Evolutionary conservation across 2,329 filamentous ascomycete genomes (phyloP), one percentile per base, ranked within the genome.

Genomic region (Stylonectria norvegica): DNA sequence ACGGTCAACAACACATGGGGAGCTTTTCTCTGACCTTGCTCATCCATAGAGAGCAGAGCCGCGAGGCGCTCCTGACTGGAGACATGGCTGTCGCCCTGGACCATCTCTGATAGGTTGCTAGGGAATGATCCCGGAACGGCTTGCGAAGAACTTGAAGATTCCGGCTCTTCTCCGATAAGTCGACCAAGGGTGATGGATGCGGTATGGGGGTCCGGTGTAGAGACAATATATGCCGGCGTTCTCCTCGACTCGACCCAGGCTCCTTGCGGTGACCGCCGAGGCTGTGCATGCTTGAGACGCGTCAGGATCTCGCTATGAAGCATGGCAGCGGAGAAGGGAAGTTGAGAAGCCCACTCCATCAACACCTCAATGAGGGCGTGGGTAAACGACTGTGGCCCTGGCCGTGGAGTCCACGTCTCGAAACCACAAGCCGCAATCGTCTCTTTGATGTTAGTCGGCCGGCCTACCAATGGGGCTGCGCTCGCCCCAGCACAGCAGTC

Each of bases 401-500:
- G 54, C 4, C 43, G 43, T 16, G 54, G 50, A 20, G 53, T 42
- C 54, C 53, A 57, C 1, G 54, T 50, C 42, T 57, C 54, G 14
- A 57, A 57, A 2, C 54, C 53, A 20, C 54, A 55, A 17, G 54
- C 54, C 12, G 54, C 54, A 31, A 57, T 57, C 4, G 53, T 56
- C 17, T 56, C 53, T 34, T 57, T 57, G 19, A 57, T 55, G 34
- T 57, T 55, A 5, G 50, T 55, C 16, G 53, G 52, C 20, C 52
- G 36, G 32, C 55, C 53, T 37, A 45, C 55, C 12, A 55, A 36
- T 15, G 53, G 52, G 19, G 53, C 54, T 5, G 53, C 54, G 34
- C 54, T 57, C 28, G 54, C 54, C 29, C 50, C 54, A 19, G 53
- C 48, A 23, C 54, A 57, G 23, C 54, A 57, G 34, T 57, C 53